Evolutionary conservation across 805 yeast genomes (phyloP).

Genomic region (Lipomyces lipofer): DNA sequence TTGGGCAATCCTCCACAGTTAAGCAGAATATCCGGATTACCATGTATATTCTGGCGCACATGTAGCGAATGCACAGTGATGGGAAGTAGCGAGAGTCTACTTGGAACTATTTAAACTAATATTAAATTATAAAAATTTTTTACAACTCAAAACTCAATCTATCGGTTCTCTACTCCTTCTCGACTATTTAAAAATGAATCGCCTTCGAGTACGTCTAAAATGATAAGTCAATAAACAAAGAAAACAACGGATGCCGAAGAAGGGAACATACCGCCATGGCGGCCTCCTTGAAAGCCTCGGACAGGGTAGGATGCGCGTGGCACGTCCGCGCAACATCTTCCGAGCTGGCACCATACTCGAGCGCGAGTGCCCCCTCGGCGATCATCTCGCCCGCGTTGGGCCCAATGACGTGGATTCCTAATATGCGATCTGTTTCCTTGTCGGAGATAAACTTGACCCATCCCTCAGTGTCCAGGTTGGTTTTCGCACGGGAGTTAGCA

Average conservation of each 20-base stretch:
- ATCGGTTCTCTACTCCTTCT: too few relatives aligned
- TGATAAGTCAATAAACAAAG: too few relatives aligned
- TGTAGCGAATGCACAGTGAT: too few relatives aligned
- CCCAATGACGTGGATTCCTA: constrained; percentile 97
- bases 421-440: constrained; percentile 92
- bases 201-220: constrained; percentile 78
- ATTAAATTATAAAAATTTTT: too few relatives aligned
- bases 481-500: constrained; percentile 99
- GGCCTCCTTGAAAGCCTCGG: constrained; percentile 98
- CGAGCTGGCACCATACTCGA: constrained; percentile 98
- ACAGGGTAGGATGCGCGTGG: constrained; percentile 97
- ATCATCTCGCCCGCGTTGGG: constrained; percentile 99
- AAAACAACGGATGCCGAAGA: too few relatives aligned
- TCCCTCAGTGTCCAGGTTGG: constrained; percentile 95
- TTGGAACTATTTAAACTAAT: too few relatives aligned
- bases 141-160: too few relatives aligned
- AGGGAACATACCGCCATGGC: constrained; percentile 61
- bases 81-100: too few relatives aligned
- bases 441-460: constrained; percentile 94
- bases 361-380: constrained; percentile 96
- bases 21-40: too few relatives aligned
- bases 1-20: too few relatives aligned
- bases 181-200: constrained; percentile 63
- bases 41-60: too few relatives aligned
- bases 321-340: constrained; percentile 97